A percentile compares a stretch with the other conserved stretches of the same genome.
Evolutionary conservation across 2,329 filamentous ascomycete genomes (phyloP).

Genomic region (Fusarium incarnatum): DNA sequence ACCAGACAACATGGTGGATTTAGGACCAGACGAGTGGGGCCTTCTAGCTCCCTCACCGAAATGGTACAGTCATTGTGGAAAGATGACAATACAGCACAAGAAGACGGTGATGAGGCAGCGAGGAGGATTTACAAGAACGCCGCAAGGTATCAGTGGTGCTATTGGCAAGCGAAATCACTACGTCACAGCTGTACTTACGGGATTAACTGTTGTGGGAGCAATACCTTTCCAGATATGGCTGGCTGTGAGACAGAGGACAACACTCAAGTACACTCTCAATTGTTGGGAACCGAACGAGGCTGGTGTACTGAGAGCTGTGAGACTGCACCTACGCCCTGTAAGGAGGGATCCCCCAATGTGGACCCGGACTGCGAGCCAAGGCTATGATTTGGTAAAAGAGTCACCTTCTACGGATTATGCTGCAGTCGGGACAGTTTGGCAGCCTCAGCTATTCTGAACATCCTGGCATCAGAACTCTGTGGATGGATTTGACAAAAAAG

Average conservation of each 20-base stretch:
- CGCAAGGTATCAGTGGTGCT: not conserved
- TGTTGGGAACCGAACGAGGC: slow-evolving; percentile 1
- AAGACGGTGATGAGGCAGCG: slow-evolving; percentile 1
- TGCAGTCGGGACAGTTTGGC: not conserved
- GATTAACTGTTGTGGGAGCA: not conserved
- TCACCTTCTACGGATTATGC: not conserved
- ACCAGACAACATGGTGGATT: not conserved
- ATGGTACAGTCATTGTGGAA: slow-evolving; percentile 5
- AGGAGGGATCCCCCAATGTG: slow-evolving; percentile 1
- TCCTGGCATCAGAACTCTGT: not conserved
- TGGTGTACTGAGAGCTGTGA: not conserved
- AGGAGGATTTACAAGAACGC: not conserved
- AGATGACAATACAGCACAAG: slow-evolving; percentile 3
- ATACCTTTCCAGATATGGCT: slow-evolving; percentile 9
- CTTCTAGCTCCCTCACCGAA: not conserved
- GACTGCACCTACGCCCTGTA: not conserved
- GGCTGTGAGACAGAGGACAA: not conserved
- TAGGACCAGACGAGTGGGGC: slow-evolving; percentile 3
- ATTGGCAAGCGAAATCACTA: slow-evolving; percentile 2
- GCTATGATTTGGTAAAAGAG: not conserved
- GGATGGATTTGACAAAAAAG: too few species aligned
- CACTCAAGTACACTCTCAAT: slow-evolving; percentile 1
- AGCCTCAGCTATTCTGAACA: not conserved
- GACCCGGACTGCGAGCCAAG: not conserved
- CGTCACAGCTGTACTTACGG: not conserved